Percentiles rank a stretch among this genome's conserved stretches.
These are phyloP conservation scores for Trichomonas gallinae DNA, from an alignment of 208 protist species.

Conservation along the genomic window DNA sequence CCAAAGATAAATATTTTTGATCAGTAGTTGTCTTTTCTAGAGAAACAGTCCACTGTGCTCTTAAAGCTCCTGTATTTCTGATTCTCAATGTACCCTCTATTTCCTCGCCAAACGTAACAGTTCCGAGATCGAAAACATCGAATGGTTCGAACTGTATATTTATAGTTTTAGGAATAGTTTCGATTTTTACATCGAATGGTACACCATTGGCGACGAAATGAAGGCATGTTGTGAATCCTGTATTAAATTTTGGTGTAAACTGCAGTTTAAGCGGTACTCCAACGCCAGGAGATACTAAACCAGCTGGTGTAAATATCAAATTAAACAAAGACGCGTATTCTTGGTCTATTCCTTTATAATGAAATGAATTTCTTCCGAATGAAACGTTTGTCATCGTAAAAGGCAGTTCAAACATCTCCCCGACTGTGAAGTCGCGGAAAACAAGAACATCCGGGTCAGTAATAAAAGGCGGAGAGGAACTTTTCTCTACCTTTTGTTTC, in stretches of 20 bases:
- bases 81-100: background rate
- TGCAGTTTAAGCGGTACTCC: background rate
- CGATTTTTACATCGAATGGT: background rate
- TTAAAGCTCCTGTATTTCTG: background rate
- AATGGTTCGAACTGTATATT: slow-evolving; percentile 15
- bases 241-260: slow-evolving; percentile 10
- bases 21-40: background rate
- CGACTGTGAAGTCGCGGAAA: background rate
- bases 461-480: background rate
- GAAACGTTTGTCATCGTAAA: slow-evolving; percentile 18
- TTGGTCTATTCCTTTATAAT: background rate
- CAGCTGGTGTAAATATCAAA: background rate
- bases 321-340: background rate
- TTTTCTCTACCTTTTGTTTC: background rate
- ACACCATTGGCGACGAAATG: background rate
- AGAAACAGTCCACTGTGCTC: background rate
- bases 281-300: background rate
- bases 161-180: background rate
- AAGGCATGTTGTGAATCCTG: background rate
- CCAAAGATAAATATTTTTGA: background rate
- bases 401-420: background rate
- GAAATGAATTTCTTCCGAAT: background rate
- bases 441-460: background rate
- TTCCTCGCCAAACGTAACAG: background rate
- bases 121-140: background rate